phyloP scores from a whole-genome alignment of 441 rosid genomes.

The Eutrema salsugineum region DNA sequence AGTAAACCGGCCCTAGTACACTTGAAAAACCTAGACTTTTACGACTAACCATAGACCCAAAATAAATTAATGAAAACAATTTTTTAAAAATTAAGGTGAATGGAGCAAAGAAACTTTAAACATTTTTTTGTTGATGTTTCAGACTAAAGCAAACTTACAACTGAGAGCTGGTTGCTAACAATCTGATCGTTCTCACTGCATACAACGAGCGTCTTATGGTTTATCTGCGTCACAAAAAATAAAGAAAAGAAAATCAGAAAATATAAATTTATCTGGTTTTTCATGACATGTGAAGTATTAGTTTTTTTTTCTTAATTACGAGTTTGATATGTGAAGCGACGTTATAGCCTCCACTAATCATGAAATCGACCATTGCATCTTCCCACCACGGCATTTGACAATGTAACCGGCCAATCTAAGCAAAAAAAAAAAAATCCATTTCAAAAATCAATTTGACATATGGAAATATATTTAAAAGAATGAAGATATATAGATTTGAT shows the following conservation, averaged over 20 bases:
- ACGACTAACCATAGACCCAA: too few species aligned
- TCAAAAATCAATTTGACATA: neutral
- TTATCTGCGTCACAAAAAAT: slow-evolving; percentile 36
- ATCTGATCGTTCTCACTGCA: slow-evolving; percentile 61
- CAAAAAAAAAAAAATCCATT: neutral
- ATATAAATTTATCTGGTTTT: neutral
- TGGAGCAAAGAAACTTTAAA: neutral
- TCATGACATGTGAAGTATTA: neutral
- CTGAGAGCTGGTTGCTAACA: slow-evolving; percentile 48
- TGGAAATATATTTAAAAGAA: neutral
- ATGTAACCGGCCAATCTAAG: slow-evolving; percentile 57
- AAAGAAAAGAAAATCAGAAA: neutral
- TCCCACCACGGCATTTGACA: slow-evolving; percentile 82
- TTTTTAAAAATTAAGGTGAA: neutral
- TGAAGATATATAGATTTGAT: neutral
- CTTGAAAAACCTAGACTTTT: too few species aligned
- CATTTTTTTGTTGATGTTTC: neutral
- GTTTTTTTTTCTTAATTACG: slow-evolving; percentile 35
- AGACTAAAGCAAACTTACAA: slow-evolving; percentile 36
- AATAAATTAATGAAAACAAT: too few species aligned
- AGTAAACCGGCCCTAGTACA: neutral
- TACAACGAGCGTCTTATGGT: slow-evolving; percentile 53
- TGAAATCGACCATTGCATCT: slow-evolving; percentile 58
- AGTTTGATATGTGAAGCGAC: slow-evolving; percentile 51
- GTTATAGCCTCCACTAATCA: slow-evolving; percentile 69